Percentiles rank a stretch among this genome's conserved stretches.
These are phyloP conservation scores for Novakomyces olei DNA, from an alignment of 805 yeast genomes.

Conservation along the genomic window DNA sequence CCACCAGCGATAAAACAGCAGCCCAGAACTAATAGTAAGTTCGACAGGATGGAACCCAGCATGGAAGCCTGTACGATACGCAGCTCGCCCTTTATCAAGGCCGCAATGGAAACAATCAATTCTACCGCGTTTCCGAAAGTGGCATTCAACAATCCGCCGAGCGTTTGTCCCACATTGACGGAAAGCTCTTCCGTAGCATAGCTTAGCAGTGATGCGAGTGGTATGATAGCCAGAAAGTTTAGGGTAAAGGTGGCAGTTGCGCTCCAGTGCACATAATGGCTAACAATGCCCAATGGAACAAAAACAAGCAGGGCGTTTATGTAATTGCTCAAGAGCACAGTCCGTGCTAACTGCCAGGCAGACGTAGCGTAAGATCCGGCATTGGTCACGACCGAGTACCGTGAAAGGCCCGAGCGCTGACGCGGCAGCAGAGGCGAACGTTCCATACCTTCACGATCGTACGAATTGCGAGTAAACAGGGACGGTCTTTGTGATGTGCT, in stretches of 20 bases:
- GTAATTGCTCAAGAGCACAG: slow-evolving; percentile 15
- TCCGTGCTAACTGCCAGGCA: too few species aligned
- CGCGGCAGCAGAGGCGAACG: too few species aligned
- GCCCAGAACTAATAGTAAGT: slow-evolving; percentile 76
- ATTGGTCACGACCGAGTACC: too few species aligned
- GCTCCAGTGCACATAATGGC: slow-evolving; percentile 37
- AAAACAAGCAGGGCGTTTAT: slow-evolving; percentile 56
- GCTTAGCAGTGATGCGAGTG: slow-evolving; percentile 74
- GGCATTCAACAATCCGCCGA: slow-evolving; percentile 88
- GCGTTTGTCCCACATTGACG: slow-evolving; percentile 67
- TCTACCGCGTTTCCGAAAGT: slow-evolving; percentile 97
- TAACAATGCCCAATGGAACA: slow-evolving; percentile 74
- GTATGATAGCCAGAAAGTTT: slow-evolving; percentile 77
- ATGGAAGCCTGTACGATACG: slow-evolving; percentile 92
- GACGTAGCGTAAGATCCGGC: too few species aligned
- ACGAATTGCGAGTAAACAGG: too few species aligned
- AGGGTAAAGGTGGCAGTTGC: slow-evolving; percentile 38
- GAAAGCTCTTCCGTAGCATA: slow-evolving; percentile 86
- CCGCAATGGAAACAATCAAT: slow-evolving; percentile 80
- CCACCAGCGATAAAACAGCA: slow-evolving; percentile 92
- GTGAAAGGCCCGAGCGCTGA: too few species aligned
- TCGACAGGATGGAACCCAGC: slow-evolving; percentile 84
- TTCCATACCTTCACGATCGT: too few species aligned
- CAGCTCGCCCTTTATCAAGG: slow-evolving; percentile 64
- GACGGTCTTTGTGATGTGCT: too few species aligned